Base-by-base conservation (phyloP, 2,329 filamentous ascomycete species). In the Fusarium poae region DNA sequence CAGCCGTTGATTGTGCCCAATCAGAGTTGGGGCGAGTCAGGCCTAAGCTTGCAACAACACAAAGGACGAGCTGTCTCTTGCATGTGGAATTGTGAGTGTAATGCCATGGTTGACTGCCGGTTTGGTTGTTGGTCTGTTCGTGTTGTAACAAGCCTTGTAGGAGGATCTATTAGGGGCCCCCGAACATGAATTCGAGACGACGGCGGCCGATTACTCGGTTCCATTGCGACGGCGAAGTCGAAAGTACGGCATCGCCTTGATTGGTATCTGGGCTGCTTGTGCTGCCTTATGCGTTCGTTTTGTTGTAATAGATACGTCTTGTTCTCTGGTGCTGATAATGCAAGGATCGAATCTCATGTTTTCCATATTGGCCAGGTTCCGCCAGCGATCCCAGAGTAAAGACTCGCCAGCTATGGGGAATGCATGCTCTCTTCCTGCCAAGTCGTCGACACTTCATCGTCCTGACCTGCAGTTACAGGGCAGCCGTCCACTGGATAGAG, bases 21-120 rank as follows among this genome's bases (percentile, higher is more conserved):
- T 74, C 71, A 74, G 46, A 58, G 58, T 57, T 35, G 62, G 62
- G 67, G 64, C 72, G 73, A 75, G 73, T 75, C 73, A 75, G 72
- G 58, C 65, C 70, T 74, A 35, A 56, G 57, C 64, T 69, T 62
- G 68, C 34, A 59, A 60, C 67, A 61, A 69, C 46, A 67, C 20
- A 49, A 63, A 63, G 48, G 58, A 48, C 40, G 48, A 61, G 53
- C 50, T 67, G 53, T 55, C 62, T 65, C 45, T 71, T 73, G 68
- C 72, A 68, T 74, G 72, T 73, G 72, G 70, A 50, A 74, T 69
- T 68, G 70, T 65, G 58, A 74, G 69, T 69, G 64, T 53, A 63
- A 61, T 55, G 46, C 37, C 25, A 59, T 40, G 39, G 43, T 60
- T 65, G 60, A 34, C 29, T 50, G 44, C 44, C 40, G 21, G 54